Evolutionary conservation across 75 land plant genomes (phyloP).

Genomic region (Pinus albicaulis): DNA sequence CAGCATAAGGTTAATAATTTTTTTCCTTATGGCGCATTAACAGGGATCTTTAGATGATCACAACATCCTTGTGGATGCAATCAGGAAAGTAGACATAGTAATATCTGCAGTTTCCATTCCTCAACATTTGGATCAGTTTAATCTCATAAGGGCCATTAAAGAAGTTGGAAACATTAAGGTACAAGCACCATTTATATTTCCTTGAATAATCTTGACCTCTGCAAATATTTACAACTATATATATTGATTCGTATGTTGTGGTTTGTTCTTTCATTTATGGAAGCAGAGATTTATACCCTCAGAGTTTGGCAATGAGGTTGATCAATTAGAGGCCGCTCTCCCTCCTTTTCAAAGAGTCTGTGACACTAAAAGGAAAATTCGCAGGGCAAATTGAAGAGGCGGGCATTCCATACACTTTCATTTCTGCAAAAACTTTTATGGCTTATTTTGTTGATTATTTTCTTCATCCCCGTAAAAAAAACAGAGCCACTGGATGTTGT

Average conservation of each 20-base stretch:
- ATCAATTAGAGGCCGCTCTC: conserved; percentile 8
- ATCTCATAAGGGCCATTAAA: conserved; percentile 45
- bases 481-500: neutral
- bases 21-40: neutral
- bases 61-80: conserved; percentile 36
- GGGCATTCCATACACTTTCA: conserved; percentile 36
- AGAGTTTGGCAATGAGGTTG: conserved; percentile 37
- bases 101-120: conserved; percentile 34
- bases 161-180: conserved; percentile 20
- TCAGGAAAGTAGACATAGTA: conserved; percentile 46
- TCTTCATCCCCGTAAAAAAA: conserved; percentile 12
- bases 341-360: conserved; percentile 15
- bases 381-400: conserved; percentile 25
- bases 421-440: conserved; percentile 24
- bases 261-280: too few relatives aligned
- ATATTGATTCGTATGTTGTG: too few relatives aligned
- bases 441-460: conserved; percentile 24
- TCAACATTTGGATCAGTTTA: conserved; percentile 38
- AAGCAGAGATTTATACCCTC: conserved; percentile 53
- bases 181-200: too few relatives aligned
- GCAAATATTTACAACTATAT: too few relatives aligned
- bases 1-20: neutral
- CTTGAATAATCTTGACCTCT: too few relatives aligned
- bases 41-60: conserved; percentile 50
- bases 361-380: conserved; percentile 21